Evolutionary conservation across 257 asterid species (phyloP), one percentile per base, ranked within the genome.

Genomic region (Capsicum pubescens): DNA sequence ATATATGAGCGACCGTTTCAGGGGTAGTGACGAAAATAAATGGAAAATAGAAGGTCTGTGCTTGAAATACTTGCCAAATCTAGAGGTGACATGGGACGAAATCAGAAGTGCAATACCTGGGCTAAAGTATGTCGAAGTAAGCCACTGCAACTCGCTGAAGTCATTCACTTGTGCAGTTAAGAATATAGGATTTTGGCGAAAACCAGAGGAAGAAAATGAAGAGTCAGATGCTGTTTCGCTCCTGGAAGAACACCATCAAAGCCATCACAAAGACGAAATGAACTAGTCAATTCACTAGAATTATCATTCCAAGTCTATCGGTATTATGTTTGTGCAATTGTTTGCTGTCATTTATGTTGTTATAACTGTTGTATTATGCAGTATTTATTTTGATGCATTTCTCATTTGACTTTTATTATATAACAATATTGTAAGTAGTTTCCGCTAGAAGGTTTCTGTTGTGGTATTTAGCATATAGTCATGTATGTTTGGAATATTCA

Each of bases 11-110:
- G 6, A 66, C 6, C 46, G 10, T 3, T 87, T 85, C 76, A 57
- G 77, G 72, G 72, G 48, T 66, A 66, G 72, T 66, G 72, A 7
- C 1, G 48, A 26, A 5, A 16, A 67, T 17, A 56, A 66, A 19
- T 87, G 87, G 89, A 69, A 68, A 14, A 50, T 84, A 4, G 79
- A 79, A 83, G 87, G 86, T 32, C 15, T 87, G 52, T 84, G 86
- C 12, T 87, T 87, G 81, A 87, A 84, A 50, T 85, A 48, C 57
- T 85, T 86, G 59, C 89, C 79, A 35, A 78, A 26, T 35, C 83
- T 87, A 58, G 8, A 82, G 16, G 44, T 17, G 82, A 42, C 68
- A 78, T 84, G 84, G 89, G 56, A 50, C 6, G 80, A 26, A 9
- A 46, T 87, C 66, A 44, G 10, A 21, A 16, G 9, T 3, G 82